Base-by-base conservation (phyloP, 164 flowering plant species). In the Magnolia kwangsiensis region DNA sequence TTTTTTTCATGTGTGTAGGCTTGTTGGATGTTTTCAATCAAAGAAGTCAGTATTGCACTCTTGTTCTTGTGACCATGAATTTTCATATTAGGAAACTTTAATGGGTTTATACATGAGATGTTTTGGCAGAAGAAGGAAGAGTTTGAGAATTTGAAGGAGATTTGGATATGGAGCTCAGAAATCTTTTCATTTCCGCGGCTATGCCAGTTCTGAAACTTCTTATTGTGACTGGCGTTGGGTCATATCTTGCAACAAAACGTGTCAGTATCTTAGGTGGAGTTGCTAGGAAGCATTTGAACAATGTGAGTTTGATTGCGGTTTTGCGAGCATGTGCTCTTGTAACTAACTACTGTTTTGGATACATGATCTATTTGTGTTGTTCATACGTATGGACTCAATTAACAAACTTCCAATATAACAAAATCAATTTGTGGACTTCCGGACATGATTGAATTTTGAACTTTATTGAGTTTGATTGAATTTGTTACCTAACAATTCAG, bases 121-220 rank as follows among this genome's bases (percentile, higher is more conserved):
- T 37, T 37, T 37, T 37, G 45, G 61, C 13, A 16, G 18, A 3
- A 55, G 16, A 11, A 55, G 61, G 71, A 31, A 68, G 71, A 19
- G 29, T 68, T 68, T 24, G 31, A 68, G 71, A 68, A 29, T 68
- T 29, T 14, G n/a, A 13, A 66, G 69, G 14, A 24, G 29, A 9
- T 10, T 24, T 63, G 19, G n/a, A 68, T 3, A 88, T 88, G 91
- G 80, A 77, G 67, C 68, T 89, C 27, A 50, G 82, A 73, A 80
- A 85, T 75, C 86, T 89, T 51, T 82, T 88, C 20, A 4, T 83
- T 55, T 78, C 82, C 0, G 80, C 92, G 7, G 76, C 87, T 0
- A 67, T 83, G 24, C 91, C 92, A 6, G 88, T 89, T 24, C 23
- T 86, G 23, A 82, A 89, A 76, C 84, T 88, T 49, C 89, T 89